Conservation (phyloP, 495 filamentous ascomycete genomes). For the Bombardia bombarda region DNA sequence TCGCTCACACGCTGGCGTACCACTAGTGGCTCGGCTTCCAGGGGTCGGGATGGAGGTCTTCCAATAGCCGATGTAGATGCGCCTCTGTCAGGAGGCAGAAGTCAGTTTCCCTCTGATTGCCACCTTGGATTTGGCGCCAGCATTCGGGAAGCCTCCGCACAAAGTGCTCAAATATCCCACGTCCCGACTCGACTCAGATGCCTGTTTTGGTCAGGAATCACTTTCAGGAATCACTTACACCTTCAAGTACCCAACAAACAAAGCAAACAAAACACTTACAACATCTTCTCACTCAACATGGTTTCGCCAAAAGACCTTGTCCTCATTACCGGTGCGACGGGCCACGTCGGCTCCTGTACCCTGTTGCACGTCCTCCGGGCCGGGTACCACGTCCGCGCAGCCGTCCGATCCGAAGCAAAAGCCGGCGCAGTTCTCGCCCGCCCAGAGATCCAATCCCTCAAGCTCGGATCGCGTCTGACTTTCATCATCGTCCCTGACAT, state of each 20-base stretch:
- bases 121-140: neutral
- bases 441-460: constrained; percentile 21
- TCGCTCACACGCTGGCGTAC: neutral
- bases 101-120: neutral
- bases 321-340: constrained; percentile 42
- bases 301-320: constrained; percentile 15
- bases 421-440: constrained; percentile 16
- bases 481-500: constrained; percentile 44
- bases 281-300: no score
- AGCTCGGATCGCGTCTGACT: constrained; percentile 22
- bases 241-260: neutral
- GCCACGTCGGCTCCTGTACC: constrained; percentile 37
- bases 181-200: neutral
- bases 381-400: constrained; percentile 38
- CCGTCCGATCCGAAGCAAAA: constrained; percentile 34
- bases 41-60: neutral
- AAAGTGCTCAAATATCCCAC: no score
- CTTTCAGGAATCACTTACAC: neutral
- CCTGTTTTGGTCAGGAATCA: neutral
- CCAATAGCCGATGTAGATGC: neutral
- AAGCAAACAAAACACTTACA: neutral
- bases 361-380: constrained; percentile 26
- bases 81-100: neutral
- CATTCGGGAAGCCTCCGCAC: no score
- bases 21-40: neutral